phyloP scores from a whole-genome alignment of 192 early-diverging fungal genomes.

The Coemansia pectinata region DNA sequence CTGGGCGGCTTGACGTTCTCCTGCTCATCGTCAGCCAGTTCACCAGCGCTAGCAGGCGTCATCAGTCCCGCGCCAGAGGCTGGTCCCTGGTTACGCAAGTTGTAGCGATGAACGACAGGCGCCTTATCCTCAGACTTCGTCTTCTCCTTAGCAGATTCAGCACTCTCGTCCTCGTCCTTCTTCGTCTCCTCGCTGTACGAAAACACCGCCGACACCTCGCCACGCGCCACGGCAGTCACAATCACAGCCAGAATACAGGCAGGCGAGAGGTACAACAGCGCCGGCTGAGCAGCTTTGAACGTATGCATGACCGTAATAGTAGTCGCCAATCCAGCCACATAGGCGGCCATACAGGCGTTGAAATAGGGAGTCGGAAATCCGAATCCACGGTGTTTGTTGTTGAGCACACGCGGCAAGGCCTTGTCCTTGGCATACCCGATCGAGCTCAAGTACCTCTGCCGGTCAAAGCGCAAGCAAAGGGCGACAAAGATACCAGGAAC shows the following conservation, averaged over 20 bases:
- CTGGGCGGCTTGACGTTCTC: conserved; percentile 15
- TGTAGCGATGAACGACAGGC: conserved; percentile 28
- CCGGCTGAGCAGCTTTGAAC: conserved; percentile 96
- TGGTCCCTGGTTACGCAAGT: conserved; percentile 26
- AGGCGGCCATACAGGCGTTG: conserved; percentile 73
- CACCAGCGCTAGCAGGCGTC: conserved; percentile 33
- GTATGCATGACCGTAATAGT: conserved; percentile 94
- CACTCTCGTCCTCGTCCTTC: conserved; percentile 46
- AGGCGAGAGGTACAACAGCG: conserved; percentile 93
- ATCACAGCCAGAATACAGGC: conserved; percentile 91
- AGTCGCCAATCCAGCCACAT: conserved; percentile 79
- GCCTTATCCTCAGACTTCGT: conserved; percentile 39
- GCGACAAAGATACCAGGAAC: conserved; percentile 96
- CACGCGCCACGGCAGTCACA: conserved; percentile 61
- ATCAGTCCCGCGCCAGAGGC: neutral
- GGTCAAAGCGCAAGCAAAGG: conserved; percentile 87
- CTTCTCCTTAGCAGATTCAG: conserved; percentile 17
- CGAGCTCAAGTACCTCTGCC: conserved; percentile 67
- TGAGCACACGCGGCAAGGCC: conserved; percentile 38
- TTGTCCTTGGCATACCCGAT: conserved; percentile 58
- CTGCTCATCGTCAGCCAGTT: conserved; percentile 51
- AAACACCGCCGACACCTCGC: conserved; percentile 69
- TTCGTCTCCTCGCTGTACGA: conserved; percentile 64
- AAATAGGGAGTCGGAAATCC: conserved; percentile 89
- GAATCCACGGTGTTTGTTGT: conserved; percentile 36